Base-by-base conservation (phyloP, 169 alveolate species). In the Plasmodium ovale region DNA sequence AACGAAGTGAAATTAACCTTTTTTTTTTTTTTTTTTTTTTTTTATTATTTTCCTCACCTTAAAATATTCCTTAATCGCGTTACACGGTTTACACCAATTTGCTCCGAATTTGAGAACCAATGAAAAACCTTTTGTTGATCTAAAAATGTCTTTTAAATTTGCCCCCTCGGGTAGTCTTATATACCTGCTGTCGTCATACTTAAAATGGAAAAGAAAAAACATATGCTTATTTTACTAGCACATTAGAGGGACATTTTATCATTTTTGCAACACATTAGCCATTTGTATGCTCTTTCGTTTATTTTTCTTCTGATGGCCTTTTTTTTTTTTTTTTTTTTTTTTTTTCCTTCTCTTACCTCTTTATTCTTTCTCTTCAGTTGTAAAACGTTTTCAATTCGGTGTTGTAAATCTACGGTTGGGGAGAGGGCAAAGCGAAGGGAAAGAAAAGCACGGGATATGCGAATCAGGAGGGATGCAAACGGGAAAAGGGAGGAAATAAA, bases 71-170 rank as follows among this genome's bases (percentile, higher is more conserved):
- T 39, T 49, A 42, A 79, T 64, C 19, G 16, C 31, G 39, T n/a
- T 53, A 79, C 89, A 79, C 3, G 89, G 89, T 21, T 79, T 79
- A 70, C 89, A 79, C 79, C 89, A 65, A n/a, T 44, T 51, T 12
- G 71, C 69, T n/a, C 89, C 82, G 44, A 79, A 79, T 56, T 79
- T 79, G 19, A 62, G 25, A 29, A 79, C 89, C n/a, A 58, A 44
- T 19, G 89, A 64, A 2, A 53, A n/a, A 12, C 37, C 51, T 65
- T 79, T 10, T 14, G 64, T 79, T 10, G 71, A 79, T 19, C n/a
- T 19, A 54, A 79, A 64, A 42, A 79, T 31, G 31, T 56, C 82
- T 39, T 56, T 47, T 68, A 79, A 64, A 27, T 9, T 64, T 39
- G 10, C 49, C 6, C 42, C 47, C 7, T 62, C 53, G 9, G 49